Evolutionary conservation across 176 grass and related monocot genomes (phyloP).

Genomic region (Aechmea fasciata): DNA sequence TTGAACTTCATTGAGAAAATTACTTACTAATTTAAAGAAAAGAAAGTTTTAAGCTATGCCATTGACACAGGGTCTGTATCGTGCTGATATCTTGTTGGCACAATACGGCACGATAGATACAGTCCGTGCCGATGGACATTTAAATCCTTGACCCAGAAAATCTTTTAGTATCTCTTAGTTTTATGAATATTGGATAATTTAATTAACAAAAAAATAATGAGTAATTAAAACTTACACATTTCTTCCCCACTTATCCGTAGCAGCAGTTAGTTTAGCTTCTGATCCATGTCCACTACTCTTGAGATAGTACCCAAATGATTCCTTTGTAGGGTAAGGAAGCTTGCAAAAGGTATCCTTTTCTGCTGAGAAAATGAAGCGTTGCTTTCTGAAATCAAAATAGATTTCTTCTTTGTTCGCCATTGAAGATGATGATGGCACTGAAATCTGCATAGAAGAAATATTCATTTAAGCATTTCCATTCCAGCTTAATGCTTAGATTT

Average conservation of each 20-base stretch:
- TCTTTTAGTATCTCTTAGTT: no score
- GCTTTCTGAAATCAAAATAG: conserved; percentile 97
- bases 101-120: no score
- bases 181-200: no score
- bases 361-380: conserved; percentile 71
- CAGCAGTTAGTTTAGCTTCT: conserved; percentile 68
- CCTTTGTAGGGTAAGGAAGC: conserved; percentile 79
- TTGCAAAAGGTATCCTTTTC: conserved; percentile 77
- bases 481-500: not conserved
- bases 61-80: no score
- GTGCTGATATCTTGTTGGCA: no score
- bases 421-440: conserved; percentile 39
- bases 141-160: no score
- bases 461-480: not conserved
- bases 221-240: conserved; percentile 68
- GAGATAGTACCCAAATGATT: conserved; percentile 50
- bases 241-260: conserved; percentile 89
- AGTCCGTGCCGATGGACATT: no score
- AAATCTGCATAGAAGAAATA: conserved; percentile 39
- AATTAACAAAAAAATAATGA: conserved; percentile 4
- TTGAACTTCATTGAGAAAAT: no score
- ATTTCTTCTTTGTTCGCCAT: conserved; percentile 59
- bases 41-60: no score
- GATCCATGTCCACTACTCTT: conserved; percentile 86
- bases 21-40: no score